Evolutionary conservation across 805 yeast species (phyloP), one percentile per base, ranked within the genome.

Genomic region (Huiozyma sinensis): DNA sequence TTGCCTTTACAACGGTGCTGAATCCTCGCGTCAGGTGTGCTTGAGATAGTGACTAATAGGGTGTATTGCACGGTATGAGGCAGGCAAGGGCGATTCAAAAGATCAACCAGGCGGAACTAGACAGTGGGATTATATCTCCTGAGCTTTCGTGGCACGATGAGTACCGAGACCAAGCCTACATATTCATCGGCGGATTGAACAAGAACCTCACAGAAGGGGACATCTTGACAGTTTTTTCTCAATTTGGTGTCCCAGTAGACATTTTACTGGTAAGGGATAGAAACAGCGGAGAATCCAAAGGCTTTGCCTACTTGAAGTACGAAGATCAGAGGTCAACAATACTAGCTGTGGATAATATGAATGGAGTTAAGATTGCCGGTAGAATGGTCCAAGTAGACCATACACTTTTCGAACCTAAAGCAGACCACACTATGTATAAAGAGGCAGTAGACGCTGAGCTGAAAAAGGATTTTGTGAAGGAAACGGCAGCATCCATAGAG

Each of bases 61-160:
- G 24, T 17, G 24, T 17, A 17, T 17, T 17, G 24, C 9, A 8
- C 5, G 17, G 31, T 5, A 48, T 50, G 53, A 46, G 42, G 31
- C 47, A 46, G 34, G 60, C 65, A 17, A 56, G 54, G 38, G 54
- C 62, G n/a, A 76, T 81, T 27, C 72, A 77, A 50, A 66, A 66
- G 38, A 72, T 84, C 41, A 87, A 79, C 56, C 76, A 79, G 44
- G 70, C 68, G 45, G 97, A 89, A 55, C 68, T 88, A 12, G 73
- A 72, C n/a, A 64, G 64, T 6, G 78, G 80, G 10, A 72, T 78
- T 0, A 61, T 81, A 0, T 69, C 72, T 33, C 44, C 56, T 1
- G 63, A 68, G 4, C 85, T 83, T 0, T 87, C 96, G 6, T 90
- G 97, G 97, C 97, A 90, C 59, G 71, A 77, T 47, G 95, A 89